A percentile compares a stretch with the other conserved stretches of the same genome.
phyloP scores from a whole-genome alignment of 495 filamentous ascomycete species.

The Podospora didyma region DNA sequence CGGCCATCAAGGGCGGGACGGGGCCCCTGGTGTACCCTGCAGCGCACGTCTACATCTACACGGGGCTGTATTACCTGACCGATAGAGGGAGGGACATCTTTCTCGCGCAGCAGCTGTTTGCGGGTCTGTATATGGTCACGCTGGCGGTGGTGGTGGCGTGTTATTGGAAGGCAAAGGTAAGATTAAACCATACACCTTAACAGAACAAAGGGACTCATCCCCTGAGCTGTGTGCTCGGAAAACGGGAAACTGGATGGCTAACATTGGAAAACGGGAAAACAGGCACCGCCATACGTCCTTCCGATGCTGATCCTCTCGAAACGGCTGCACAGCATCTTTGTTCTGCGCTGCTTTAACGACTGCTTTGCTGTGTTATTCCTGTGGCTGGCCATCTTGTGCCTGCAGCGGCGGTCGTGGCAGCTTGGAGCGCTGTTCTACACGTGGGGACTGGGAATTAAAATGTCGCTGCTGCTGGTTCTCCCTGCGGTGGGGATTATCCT shows the following conservation, averaged over 20 bases:
- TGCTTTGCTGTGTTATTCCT: slow-evolving; percentile 78
- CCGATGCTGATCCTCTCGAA: slow-evolving; percentile 87
- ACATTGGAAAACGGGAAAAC: background rate
- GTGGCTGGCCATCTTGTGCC: slow-evolving; percentile 73
- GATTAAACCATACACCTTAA: slow-evolving; percentile 28
- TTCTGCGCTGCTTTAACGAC: slow-evolving; percentile 95
- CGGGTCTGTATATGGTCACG: slow-evolving; percentile 67
- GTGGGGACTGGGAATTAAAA: slow-evolving; percentile 81
- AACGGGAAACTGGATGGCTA: too few species aligned
- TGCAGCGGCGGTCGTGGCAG: slow-evolving; percentile 68
- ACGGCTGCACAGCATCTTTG: slow-evolving; percentile 85
- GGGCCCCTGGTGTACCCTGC: slow-evolving; percentile 94
- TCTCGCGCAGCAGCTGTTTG: slow-evolving; percentile 77
- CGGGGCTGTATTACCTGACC: slow-evolving; percentile 72
- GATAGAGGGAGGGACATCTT: slow-evolving; percentile 71
- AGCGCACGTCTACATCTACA: slow-evolving; percentile 89
- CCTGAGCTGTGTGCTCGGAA: too few species aligned
- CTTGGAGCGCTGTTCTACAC: slow-evolving; percentile 70
- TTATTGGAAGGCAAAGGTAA: slow-evolving; percentile 72
- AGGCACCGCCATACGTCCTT: slow-evolving; percentile 86
- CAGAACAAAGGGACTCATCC: background rate
- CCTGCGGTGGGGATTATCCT: slow-evolving; percentile 74
- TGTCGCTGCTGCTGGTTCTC: slow-evolving; percentile 78
- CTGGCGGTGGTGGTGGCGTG: slow-evolving; percentile 74
- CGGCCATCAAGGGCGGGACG: slow-evolving; percentile 77